A percentile compares a stretch with the other conserved stretches of the same genome.
Evolutionary conservation across 2,329 filamentous ascomycete genomes (phyloP).

Genomic region (Phaeoacremonium minimum): DNA sequence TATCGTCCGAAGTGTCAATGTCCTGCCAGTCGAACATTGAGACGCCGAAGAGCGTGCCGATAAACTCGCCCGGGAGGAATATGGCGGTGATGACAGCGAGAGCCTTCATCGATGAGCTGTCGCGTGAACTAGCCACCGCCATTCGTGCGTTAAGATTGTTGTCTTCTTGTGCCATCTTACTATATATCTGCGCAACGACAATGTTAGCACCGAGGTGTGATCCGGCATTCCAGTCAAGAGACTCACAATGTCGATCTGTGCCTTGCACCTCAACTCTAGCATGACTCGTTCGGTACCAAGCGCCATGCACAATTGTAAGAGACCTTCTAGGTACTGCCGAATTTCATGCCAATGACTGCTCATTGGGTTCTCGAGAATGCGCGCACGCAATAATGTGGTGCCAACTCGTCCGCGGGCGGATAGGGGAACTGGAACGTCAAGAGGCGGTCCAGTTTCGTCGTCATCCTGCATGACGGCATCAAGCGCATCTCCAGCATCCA

Average conservation of each 20-base stretch:
- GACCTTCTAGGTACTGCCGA: slow-evolving; percentile 38
- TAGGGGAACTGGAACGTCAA: slow-evolving; percentile 6
- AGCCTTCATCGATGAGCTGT: slow-evolving; percentile 43
- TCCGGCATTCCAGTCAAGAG: neutral
- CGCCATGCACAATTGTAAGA: slow-evolving; percentile 36
- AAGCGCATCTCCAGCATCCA: slow-evolving; percentile 37
- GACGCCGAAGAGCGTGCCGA: slow-evolving; percentile 40
- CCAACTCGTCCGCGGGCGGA: slow-evolving; percentile 12
- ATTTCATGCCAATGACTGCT: slow-evolving; percentile 41
- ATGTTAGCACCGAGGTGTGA: slow-evolving; percentile 3
- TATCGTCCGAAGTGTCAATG: slow-evolving; percentile 24
- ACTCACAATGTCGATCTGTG: slow-evolving; percentile 40
- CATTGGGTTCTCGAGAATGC: slow-evolving; percentile 17
- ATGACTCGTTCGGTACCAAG: slow-evolving; percentile 40
- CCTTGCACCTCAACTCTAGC: slow-evolving; percentile 39
- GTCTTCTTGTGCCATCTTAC: slow-evolving; percentile 44
- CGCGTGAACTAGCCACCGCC: slow-evolving; percentile 32
- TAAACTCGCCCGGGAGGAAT: slow-evolving; percentile 42
- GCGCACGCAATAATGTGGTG: slow-evolving; percentile 9
- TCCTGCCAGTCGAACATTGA: slow-evolving; percentile 43
- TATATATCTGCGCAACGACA: slow-evolving; percentile 30
- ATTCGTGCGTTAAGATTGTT: slow-evolving; percentile 38
- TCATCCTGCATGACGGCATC: slow-evolving; percentile 20
- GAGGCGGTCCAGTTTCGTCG: slow-evolving; percentile 10
- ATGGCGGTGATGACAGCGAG: slow-evolving; percentile 42